These are phyloP conservation scores for Cytospora leucostoma DNA, from an alignment of 2,329 filamentous ascomycete species.

Conservation along the genomic window DNA sequence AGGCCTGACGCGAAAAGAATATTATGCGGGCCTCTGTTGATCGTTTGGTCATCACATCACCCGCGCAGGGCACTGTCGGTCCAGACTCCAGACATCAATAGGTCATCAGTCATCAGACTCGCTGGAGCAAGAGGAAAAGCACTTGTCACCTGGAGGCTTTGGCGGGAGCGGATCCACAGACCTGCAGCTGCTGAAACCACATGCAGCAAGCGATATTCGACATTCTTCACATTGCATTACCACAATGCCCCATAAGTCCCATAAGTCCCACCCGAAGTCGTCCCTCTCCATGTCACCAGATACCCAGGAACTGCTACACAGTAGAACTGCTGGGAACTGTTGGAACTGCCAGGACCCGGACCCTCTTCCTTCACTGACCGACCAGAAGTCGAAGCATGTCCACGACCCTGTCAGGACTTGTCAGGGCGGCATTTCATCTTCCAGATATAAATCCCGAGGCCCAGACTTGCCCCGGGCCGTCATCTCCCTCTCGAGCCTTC, in stretches of 20 bases:
- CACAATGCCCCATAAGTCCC: constrained; percentile 3
- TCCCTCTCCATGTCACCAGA: background rate
- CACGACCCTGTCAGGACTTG: background rate
- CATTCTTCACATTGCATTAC: constrained; percentile 14
- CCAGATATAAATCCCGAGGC: background rate
- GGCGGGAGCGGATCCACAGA: constrained; percentile 2
- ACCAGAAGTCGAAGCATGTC: too few relatives aligned
- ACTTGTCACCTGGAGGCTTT: constrained; percentile 15
- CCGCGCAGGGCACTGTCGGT: too few relatives aligned
- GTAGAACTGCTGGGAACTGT: too few relatives aligned
- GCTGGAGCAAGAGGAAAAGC: background rate
- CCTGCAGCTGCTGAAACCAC: constrained; percentile 21
- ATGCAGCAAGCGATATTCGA: constrained; percentile 19
- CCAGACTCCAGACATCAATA: background rate
- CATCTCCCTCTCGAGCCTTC: background rate
- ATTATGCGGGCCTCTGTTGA: too few relatives aligned
- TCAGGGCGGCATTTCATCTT: background rate
- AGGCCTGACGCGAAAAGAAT: too few relatives aligned
- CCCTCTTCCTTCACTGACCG: too few relatives aligned
- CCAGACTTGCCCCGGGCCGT: background rate
- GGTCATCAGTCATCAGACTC: background rate
- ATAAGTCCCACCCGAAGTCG: background rate
- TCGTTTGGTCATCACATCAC: too few relatives aligned
- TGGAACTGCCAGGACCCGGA: too few relatives aligned
- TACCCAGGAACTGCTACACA: too few relatives aligned